These are phyloP conservation scores for Babesia gibsoni DNA, from an alignment of 169 alveolate genomes.

Conservation along the genomic window DNA sequence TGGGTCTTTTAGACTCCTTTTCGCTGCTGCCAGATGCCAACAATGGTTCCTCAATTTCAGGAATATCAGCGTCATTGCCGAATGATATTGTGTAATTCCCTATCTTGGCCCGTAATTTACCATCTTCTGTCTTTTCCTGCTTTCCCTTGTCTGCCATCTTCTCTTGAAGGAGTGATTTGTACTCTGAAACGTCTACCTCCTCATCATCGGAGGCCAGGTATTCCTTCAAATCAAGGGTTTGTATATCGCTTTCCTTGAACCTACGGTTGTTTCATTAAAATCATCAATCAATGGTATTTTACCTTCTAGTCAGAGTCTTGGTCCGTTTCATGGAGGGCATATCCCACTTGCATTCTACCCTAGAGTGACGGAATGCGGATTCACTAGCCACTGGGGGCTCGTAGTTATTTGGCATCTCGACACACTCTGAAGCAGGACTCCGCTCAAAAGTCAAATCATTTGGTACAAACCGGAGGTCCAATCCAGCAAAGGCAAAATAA, in stretches of 20 bases:
- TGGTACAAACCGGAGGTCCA: conserved; percentile 93
- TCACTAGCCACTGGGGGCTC: conserved; percentile 83
- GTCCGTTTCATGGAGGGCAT: conserved; percentile 87
- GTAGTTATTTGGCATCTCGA: conserved; percentile 87
- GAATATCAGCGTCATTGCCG: conserved; percentile 38
- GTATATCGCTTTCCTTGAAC: conserved; percentile 36
- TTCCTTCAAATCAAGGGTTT: conserved; percentile 35
- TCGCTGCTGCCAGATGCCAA: background rate
- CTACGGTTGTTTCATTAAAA: background rate
- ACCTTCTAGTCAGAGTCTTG: conserved; percentile 75
- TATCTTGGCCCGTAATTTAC: conserved; percentile 30
- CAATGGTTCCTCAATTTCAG: conserved; percentile 11
- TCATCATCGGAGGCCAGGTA: conserved; percentile 56
- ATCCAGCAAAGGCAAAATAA: conserved; percentile 87
- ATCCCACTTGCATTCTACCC: conserved; percentile 95
- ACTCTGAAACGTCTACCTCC: background rate
- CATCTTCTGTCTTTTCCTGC: background rate
- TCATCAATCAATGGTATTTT: background rate
- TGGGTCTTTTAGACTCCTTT: background rate
- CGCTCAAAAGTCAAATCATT: conserved; percentile 87
- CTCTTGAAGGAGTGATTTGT: background rate
- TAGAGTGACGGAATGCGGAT: conserved; percentile 90
- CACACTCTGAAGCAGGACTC: conserved; percentile 84
- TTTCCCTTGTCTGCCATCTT: background rate
- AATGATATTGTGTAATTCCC: conserved; percentile 60